Evolutionary conservation across 1,284 basidiomycete species (phyloP).

Genomic region (Cutaneotrichosporon curvatum): DNA sequence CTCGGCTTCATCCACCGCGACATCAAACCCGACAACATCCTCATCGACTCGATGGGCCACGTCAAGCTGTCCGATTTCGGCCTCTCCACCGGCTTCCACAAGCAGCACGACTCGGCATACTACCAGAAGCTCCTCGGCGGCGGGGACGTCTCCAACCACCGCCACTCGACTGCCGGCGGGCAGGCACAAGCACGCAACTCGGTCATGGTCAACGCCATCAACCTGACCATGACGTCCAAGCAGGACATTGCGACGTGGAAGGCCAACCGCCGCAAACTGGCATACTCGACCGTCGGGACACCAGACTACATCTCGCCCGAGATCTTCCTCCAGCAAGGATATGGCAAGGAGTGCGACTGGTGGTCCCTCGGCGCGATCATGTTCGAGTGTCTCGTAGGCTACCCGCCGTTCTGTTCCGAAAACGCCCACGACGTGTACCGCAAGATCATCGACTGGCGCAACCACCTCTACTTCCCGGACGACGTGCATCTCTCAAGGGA

Average conservation of each 20-base stretch:
- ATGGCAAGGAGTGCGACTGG: conserved; percentile 98
- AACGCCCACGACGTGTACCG: conserved; percentile 97
- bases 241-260: conserved; percentile 99
- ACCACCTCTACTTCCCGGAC: conserved; percentile 87
- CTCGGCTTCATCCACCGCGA: conserved; percentile 98
- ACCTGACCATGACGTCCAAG: conserved; percentile 83
- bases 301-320: conserved; percentile 99
- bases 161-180: conserved; percentile 18
- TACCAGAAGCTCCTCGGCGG: conserved; percentile 86
- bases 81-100: conserved; percentile 89
- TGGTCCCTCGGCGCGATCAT: conserved; percentile 97
- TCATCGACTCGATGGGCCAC: conserved; percentile 89
- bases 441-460: conserved; percentile 94
- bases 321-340: conserved; percentile 95
- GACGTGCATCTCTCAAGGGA: conserved; percentile 90
- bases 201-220: conserved; percentile 91
- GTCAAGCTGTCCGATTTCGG: conserved; percentile 96
- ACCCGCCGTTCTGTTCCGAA: conserved; percentile 96
- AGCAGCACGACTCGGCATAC: conserved; percentile 87
- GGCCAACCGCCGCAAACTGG: conserved; percentile 91
- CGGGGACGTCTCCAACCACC: conserved; percentile 32
- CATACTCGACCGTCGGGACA: conserved; percentile 96
- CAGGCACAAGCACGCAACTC: conserved; percentile 69
- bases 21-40: conserved; percentile 95
- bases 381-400: conserved; percentile 94